Base-by-base conservation (phyloP, 805 yeast species). In the Pichia occidentalis region DNA sequence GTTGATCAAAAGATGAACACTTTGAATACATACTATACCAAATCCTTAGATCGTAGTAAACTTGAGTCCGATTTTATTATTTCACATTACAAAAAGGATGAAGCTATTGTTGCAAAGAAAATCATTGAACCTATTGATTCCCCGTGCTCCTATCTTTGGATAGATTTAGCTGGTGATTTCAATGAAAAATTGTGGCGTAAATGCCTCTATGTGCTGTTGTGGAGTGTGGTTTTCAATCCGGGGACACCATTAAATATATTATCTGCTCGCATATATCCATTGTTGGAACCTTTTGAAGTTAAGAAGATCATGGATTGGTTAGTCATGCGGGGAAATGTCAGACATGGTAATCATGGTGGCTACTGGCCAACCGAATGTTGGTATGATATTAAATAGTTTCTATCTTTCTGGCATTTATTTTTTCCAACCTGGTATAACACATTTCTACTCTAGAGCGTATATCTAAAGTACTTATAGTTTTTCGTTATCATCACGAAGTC, bases 131-230 rank as follows among this genome's bases (percentile, higher is more conserved):
- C 88, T 0, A 45, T 64, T 7, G 81, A 80, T 0, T 59, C 66
- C 14, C 74, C 87, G 2, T 79, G 85, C 42, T 72, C 82, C 2
- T 71, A 72, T 27, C 54, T 81, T 7, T 86, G 96, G 95, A 65
- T 84, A 10, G 82, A 80, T 47, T 56, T 80, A 25, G 56, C 63
- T 23, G 90, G 94, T 2, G 56, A 66, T 20, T 67, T 87, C 29
- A 77, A 81, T 43, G 59, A 54, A 19, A 50, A 52, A 0, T 57
- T 85, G 6, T 88, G 95, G 94, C 58, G 59, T 11, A 69, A 66
- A 35, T 56, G 80, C 1, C 55, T 80, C 0, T 60, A 68, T 17
- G 63, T 75, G 9, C 46, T 81, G 1, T 39, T 76, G 0, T 52
- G 64, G 30, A 60, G 65, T 5, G 54, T 77, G 8, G 61, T 73